Base-by-base conservation (phyloP, 1,139 yeast species). In the Ogataea hybrid region DNA sequence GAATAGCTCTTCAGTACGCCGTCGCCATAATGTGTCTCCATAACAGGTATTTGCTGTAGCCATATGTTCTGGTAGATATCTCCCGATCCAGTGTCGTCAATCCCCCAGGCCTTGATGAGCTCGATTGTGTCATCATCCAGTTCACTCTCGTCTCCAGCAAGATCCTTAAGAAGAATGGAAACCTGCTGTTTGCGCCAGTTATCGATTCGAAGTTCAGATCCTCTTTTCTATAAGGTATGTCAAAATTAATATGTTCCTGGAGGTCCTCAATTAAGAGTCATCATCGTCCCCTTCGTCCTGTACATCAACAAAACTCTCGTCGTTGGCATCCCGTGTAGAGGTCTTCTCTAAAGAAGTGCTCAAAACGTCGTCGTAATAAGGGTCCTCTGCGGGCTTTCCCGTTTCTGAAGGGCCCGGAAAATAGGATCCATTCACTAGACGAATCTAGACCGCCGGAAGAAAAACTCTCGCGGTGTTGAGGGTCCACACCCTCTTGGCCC, bases 181-280 rank as follows among this genome's bases (percentile, higher is more conserved):
- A 57, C 50, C 38, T 57, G 62, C 34, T 57, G 54, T 21, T 56
- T 50, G 38, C 62, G 46, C 63, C 63, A 59, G 33, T 41, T 47
- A 23, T 59, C 61, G 4, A 59, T 57, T 20, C 62, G 42, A 7
- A 37, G 32, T 51, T 54, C 12, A 57, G 41, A 32, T 54, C 61
- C 21, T 48, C 47, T 11, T 43, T 43, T 28, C 41, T 41, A 36
- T 39, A 49, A 10, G 50, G 48, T 9, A 39, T 33, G 33, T 44
- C 45, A 5, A 42, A 32, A 17, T 43, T 42, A 12, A 44, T 39
- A 21, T 39, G 49, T 8, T 51, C 48, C 23, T 44, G 45, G 7
- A 51, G 38, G 36, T 54, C 54, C 14, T 54, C 58, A 10, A 51
- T 49, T 27, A 58, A 11, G 54, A 54, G 20, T 55, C 58, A 17